phyloP scores from a whole-genome alignment of 805 yeast species.

The Starmera amethionina region DNA sequence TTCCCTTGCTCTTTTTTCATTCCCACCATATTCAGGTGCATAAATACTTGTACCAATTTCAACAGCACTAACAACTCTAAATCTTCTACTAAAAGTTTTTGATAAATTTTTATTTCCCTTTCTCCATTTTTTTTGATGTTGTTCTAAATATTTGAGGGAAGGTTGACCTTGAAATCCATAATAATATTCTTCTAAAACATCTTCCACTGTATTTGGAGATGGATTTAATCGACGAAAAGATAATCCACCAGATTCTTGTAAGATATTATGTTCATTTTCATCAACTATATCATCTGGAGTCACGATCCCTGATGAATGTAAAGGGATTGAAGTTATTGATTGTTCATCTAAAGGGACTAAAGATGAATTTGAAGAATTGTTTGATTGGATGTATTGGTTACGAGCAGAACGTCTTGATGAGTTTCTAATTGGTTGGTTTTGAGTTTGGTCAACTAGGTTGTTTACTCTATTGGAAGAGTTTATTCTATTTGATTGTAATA shows the following conservation, averaged over 20 bases:
- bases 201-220: conserved; percentile 17
- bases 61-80: conserved; percentile 17
- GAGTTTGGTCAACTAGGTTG: no score
- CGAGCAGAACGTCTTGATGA: no score
- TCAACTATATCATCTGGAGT: background rate
- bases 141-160: conserved; percentile 17
- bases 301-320: no score
- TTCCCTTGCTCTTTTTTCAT: conserved; percentile 14
- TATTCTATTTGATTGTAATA: background rate
- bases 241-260: conserved; percentile 12
- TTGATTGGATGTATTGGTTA: no score
- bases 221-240: conserved; percentile 15
- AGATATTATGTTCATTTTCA: conserved; percentile 4
- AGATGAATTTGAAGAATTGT: no score
- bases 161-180: conserved; percentile 20
- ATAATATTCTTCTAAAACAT: conserved; percentile 18
- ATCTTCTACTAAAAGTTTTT: conserved; percentile 18
- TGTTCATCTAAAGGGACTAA: no score
- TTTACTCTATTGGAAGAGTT: background rate
- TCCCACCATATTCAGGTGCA: conserved; percentile 10
- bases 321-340: no score
- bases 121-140: conserved; percentile 19
- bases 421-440: no score
- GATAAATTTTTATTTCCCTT: conserved; percentile 16
- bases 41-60: conserved; percentile 14